These are phyloP conservation scores for Agrocybe chaxingu DNA, from an alignment of 768 basidiomycete genomes.

Conservation along the genomic window DNA sequence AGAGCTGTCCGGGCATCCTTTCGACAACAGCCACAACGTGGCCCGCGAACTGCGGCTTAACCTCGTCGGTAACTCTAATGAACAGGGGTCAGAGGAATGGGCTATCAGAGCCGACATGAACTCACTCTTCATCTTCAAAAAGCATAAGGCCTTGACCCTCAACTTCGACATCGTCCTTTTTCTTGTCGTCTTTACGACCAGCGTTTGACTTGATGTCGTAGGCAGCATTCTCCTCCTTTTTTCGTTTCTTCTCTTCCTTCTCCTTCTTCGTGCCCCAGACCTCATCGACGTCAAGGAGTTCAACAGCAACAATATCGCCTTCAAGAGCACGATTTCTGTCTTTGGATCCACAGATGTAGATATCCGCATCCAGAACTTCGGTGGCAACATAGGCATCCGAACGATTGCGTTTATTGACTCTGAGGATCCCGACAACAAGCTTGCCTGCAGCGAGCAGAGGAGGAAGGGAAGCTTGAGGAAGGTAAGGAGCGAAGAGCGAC, in stretches of 20 bases:
- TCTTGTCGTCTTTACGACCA: conserved; percentile 95
- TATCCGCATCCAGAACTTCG: conserved; percentile 96
- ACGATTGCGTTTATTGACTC: conserved; percentile 97
- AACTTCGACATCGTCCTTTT: conserved; percentile 99
- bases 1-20: conserved; percentile 97
- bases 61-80: conserved; percentile 88
- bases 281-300: conserved; percentile 96
- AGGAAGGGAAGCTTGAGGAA: conserved; percentile 95
- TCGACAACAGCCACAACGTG: conserved; percentile 99
- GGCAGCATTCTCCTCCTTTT: conserved; percentile 98
- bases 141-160: conserved; percentile 97
- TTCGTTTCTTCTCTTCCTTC: conserved; percentile 99
- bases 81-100: conserved; percentile 4
- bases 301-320: conserved; percentile 97
- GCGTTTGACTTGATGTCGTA: conserved; percentile 78
- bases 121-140: conserved; percentile 95
- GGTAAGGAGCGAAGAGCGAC: conserved; percentile 96
- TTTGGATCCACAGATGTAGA: conserved; percentile 98
- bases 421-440: conserved; percentile 92
- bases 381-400: conserved; percentile 99
- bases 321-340: conserved; percentile 98
- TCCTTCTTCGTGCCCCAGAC: conserved; percentile 99
- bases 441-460: conserved; percentile 96
- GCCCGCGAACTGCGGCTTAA: conserved; percentile 97
- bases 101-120: conserved; percentile 8